Conservation (phyloP, 768 basidiomycete genomes). For the Psilocybe cyanescens region DNA sequence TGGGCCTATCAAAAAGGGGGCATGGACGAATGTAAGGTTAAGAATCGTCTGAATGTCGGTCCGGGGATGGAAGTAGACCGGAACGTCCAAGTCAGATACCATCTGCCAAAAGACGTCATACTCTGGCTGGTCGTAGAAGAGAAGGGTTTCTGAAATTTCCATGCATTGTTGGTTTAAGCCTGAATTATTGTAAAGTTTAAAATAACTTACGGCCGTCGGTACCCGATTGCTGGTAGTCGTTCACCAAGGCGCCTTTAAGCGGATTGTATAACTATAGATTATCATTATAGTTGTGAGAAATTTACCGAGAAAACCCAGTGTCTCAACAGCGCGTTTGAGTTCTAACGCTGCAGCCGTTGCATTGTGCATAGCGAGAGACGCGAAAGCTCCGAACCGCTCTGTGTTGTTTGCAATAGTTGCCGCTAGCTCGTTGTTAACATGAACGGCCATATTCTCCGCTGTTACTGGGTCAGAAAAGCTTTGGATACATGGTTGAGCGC, state of each 20-base stretch:
- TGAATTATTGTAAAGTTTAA: conserved; percentile 22
- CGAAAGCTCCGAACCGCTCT: conserved; percentile 44
- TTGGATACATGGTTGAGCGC: conserved; percentile 41
- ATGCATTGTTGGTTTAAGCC: too few relatives aligned
- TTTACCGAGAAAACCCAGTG: conserved; percentile 43
- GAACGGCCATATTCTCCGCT: conserved; percentile 37
- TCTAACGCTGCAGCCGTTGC: conserved; percentile 43
- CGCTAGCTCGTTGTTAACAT: conserved; percentile 40
- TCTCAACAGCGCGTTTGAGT: conserved; percentile 39
- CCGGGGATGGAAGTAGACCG: conserved; percentile 43
- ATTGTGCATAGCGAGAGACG: conserved; percentile 47
- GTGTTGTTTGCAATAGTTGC: conserved; percentile 41
- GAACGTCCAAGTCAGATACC: conserved; percentile 41
- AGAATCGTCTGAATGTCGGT: conserved; percentile 30
- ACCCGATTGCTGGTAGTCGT: conserved; percentile 49
- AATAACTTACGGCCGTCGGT: conserved; percentile 35
- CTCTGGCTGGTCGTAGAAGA: conserved; percentile 42
- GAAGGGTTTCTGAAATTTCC: conserved; percentile 30
- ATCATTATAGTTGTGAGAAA: not conserved
- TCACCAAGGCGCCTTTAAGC: conserved; percentile 38
- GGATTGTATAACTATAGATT: not conserved
- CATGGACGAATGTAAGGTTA: conserved; percentile 32
- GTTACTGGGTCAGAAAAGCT: conserved; percentile 36
- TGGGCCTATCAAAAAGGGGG: conserved; percentile 35
- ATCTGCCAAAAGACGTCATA: conserved; percentile 43